phyloP scores from a whole-genome alignment of 352 stramenopile genomes.

The Phytopythium boreale region DNA sequence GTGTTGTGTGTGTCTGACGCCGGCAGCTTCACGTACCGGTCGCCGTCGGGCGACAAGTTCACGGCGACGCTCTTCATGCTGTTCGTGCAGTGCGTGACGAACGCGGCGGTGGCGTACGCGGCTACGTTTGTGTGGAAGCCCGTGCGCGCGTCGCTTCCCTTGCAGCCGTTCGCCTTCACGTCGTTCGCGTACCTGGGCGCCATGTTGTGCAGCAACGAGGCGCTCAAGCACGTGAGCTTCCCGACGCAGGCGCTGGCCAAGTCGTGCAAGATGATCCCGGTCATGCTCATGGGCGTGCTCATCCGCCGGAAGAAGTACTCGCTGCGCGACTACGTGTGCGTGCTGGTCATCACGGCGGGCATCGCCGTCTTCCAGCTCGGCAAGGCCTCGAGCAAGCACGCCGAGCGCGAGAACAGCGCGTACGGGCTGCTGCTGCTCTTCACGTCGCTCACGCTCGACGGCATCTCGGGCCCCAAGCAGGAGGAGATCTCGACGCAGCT shows the following conservation, averaged over 20 bases:
- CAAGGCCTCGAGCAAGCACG: conserved; percentile 71
- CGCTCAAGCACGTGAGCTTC: conserved; percentile 95
- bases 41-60: conserved; percentile 83
- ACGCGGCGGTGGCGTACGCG: conserved; percentile 80
- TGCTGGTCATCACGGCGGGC: conserved; percentile 87
- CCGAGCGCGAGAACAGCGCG: conserved; percentile 84
- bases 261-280: conserved; percentile 99
- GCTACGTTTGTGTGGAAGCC: conserved; percentile 86
- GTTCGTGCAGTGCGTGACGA: conserved; percentile 91
- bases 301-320: conserved; percentile 91
- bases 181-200: conserved; percentile 87
- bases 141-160: conserved; percentile 57
- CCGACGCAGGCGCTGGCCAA: conserved; percentile 98
- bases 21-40: conserved; percentile 84
- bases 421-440: conserved; percentile 89
- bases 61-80: conserved; percentile 91
- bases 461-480: conserved; percentile 95
- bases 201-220: conserved; percentile 92
- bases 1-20: neutral
- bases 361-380: conserved; percentile 91
- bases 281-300: conserved; percentile 93
- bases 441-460: conserved; percentile 93
- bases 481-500: conserved; percentile 83
- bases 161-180: conserved; percentile 86
- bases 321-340: conserved; percentile 87